Evolutionary conservation across 2,329 filamentous ascomycete species (phyloP).

Genomic region (Pseudogymnoascus sp.): DNA sequence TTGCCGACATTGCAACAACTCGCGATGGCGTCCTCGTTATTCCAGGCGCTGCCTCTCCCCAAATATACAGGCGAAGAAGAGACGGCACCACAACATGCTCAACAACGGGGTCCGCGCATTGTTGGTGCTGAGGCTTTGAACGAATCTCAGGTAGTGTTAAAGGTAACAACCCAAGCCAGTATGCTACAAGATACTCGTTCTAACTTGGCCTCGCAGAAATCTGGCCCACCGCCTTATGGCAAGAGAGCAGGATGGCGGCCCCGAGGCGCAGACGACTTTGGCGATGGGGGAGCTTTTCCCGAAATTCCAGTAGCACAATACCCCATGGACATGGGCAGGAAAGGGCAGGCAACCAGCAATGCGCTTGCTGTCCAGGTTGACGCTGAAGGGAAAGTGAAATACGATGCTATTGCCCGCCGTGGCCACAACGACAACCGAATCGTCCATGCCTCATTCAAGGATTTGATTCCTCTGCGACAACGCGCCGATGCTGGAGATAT

Average conservation of each 20-base stretch:
- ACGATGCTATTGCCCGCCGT: conserved; percentile 86
- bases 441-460: conserved; percentile 93
- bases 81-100: conserved; percentile 62
- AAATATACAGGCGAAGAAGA: conserved; percentile 89
- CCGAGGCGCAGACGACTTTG: conserved; percentile 81
- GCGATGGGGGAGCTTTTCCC: conserved; percentile 92
- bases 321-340: conserved; percentile 88
- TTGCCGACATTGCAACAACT: not conserved
- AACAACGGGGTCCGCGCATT: conserved; percentile 74
- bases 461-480: conserved; percentile 88
- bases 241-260: conserved; percentile 87
- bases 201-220: conserved; percentile 44
- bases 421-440: conserved; percentile 79
- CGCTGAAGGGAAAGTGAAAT: conserved; percentile 86
- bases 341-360: conserved; percentile 64
- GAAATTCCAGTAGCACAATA: conserved; percentile 93
- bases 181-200: conserved; percentile 5
- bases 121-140: conserved; percentile 73
- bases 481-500: conserved; percentile 89
- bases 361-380: conserved; percentile 91
- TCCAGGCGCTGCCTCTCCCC: conserved; percentile 76
- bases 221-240: conserved; percentile 81
- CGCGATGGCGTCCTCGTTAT: conserved; percentile 64
- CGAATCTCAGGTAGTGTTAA: conserved; percentile 76
- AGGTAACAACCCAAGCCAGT: conserved; percentile 38